Evolutionary conservation across 1,284 basidiomycete species (phyloP).

Genomic region (Neolentinus lepideus): DNA sequence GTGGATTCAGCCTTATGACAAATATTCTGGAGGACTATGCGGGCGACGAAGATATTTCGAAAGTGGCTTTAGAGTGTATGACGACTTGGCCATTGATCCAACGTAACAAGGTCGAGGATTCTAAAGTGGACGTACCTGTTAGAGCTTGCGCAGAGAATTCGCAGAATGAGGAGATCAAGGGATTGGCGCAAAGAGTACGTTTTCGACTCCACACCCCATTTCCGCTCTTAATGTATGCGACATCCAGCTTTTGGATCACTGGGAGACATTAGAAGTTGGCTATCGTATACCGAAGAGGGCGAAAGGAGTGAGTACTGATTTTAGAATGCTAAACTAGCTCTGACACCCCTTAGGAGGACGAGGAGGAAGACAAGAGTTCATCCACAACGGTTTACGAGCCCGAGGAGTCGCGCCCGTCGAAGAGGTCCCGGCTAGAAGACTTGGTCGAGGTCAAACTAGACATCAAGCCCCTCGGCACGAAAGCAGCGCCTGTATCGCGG

Average conservation of each 20-base stretch:
- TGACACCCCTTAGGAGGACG: constrained; percentile 14
- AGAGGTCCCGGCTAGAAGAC: constrained; percentile 22
- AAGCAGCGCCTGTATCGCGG: not conserved
- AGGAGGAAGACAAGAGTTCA: constrained; percentile 11
- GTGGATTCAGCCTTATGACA: constrained; percentile 91
- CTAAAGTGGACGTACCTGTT: constrained; percentile 70
- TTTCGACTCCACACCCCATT: constrained; percentile 1
- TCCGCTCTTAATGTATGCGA: constrained; percentile 1
- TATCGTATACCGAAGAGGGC: constrained; percentile 82
- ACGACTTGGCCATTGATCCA: constrained; percentile 78
- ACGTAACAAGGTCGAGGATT: constrained; percentile 92
- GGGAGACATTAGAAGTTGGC: constrained; percentile 69
- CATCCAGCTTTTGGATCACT: constrained; percentile 62
- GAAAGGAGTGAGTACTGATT: constrained; percentile 30
- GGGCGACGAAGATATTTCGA: constrained; percentile 67
- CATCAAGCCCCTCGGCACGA: constrained; percentile 18
- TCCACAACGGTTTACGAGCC: constrained; percentile 7
- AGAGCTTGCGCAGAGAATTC: constrained; percentile 38
- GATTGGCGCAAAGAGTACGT: constrained; percentile 50
- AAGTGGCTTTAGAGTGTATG: constrained; percentile 69
- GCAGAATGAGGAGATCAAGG: constrained; percentile 49
- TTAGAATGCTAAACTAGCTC: not conserved
- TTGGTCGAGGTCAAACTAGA: constrained; percentile 9
- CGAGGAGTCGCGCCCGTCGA: constrained; percentile 23
- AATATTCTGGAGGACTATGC: constrained; percentile 80